Base-by-base conservation (phyloP, 306 rosid species). In the Dicorynia guianensis region DNA sequence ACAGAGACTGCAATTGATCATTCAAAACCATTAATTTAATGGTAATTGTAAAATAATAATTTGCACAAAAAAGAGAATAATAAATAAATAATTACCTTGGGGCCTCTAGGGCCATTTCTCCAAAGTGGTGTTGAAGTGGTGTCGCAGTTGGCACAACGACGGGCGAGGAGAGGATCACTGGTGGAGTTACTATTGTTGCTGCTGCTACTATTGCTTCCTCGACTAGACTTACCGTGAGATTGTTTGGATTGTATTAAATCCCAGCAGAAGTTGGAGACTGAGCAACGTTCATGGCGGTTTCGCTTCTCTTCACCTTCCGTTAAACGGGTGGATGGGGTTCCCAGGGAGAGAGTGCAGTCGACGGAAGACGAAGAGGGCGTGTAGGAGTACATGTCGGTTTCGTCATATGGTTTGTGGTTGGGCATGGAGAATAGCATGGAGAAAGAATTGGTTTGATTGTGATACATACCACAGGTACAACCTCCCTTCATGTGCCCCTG, bases 91-190 rank as follows among this genome's bases (percentile, higher is more conserved):
- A 17, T 50, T 52, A 95, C 99, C 98, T 96, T 96, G 0, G 99
- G 99, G 79, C 99, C 99, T 57, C 96, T 81, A 0, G 99, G 99
- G 20, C 99, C 99, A 55, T 96, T 96, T 59, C 99, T 85, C 99
- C 99, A 96, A 1, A 96, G 97, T 1, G 99, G 99, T 5, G 99
- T 96, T 8, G 99, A 96, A 72, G 98, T 96, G 76, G 99, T 92
- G 84, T 96, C 97, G 14, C 99, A 96, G 85, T 93, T 96, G 2
- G 99, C 99, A 34, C 99, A 96, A 6, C 98, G 97, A 61, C 98
- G 99, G 59, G 97, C 98, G 11, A 90, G 83, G 52, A 92, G 97
- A 33, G 99, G 72, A 34, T 96, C 98, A 34, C 50, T 67, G 74
- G 62, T 49, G 43, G 56, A 17, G 65, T 6, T 59, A 14, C 0